phyloP scores from a whole-genome alignment of 352 stramenopile genomes.

The Thalassiosira livingstoniorum region DNA sequence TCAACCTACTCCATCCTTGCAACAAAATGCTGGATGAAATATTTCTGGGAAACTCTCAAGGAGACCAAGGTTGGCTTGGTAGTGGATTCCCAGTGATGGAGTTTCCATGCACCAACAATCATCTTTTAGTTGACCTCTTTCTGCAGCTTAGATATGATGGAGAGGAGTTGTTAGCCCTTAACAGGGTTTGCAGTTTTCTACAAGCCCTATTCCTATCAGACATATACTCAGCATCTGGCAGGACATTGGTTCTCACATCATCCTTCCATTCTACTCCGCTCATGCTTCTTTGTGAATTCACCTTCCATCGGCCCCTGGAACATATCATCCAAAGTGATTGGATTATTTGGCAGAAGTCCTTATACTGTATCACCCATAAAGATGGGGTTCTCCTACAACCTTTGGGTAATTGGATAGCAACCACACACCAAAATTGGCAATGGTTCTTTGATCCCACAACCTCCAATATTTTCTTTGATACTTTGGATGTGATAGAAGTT shows the following conservation, averaged over 20 bases:
- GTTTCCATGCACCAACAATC: background rate
- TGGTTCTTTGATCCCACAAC: background rate
- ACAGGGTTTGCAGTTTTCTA: background rate
- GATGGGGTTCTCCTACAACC: background rate
- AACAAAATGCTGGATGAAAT: no score
- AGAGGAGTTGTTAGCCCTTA: background rate
- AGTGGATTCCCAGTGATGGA: no score
- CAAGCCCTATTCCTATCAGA: background rate
- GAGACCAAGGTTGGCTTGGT: no score
- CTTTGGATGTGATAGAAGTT: background rate
- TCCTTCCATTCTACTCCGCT: background rate
- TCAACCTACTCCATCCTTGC: no score
- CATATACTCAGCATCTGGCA: background rate
- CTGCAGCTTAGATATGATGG: background rate
- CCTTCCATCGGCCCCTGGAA: background rate
- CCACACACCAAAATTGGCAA: background rate
- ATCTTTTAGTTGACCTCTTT: background rate
- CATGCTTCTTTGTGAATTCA: no score
- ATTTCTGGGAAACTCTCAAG: no score
- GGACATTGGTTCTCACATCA: background rate
- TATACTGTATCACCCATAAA: background rate
- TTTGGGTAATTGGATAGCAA: background rate
- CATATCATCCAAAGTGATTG: background rate
- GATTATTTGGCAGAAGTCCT: background rate
- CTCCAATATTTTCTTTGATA: background rate